phyloP scores from a whole-genome alignment of 2,329 filamentous ascomycete genomes.

The Byssochlamys sp. region DNA sequence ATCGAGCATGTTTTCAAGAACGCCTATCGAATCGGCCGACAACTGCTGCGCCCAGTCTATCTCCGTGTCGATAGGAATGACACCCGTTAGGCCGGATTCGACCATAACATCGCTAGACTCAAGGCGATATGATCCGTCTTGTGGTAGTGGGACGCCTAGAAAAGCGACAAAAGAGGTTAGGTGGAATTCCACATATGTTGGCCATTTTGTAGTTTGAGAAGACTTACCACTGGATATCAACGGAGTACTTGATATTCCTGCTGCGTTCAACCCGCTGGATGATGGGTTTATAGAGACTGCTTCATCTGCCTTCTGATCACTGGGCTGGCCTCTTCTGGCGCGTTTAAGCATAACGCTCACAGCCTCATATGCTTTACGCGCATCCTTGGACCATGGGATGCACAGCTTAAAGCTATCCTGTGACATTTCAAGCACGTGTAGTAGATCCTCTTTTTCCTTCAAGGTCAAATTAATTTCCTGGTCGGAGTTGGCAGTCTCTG shows the following conservation, averaged over 20 bases:
- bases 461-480: neutral
- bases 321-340: constrained; percentile 1
- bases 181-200: neutral
- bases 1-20: constrained; percentile 27
- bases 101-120: neutral
- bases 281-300: neutral
- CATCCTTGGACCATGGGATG: constrained; percentile 3
- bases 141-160: neutral
- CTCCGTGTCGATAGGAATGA: neutral
- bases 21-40: constrained; percentile 11
- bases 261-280: neutral
- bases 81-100: neutral
- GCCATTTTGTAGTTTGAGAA: neutral
- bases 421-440: constrained; percentile 4
- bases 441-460: constrained; percentile 2
- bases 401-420: constrained; percentile 5
- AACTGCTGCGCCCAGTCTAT: constrained; percentile 5
- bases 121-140: neutral
- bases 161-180: neutral
- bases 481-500: neutral
- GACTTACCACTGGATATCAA: neutral
- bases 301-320: neutral
- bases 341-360: constrained; percentile 8
- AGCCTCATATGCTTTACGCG: constrained; percentile 7
- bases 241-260: neutral